Conservation (phyloP, 1,139 yeast genomes). For the Debaryomyces coudertii region DNA sequence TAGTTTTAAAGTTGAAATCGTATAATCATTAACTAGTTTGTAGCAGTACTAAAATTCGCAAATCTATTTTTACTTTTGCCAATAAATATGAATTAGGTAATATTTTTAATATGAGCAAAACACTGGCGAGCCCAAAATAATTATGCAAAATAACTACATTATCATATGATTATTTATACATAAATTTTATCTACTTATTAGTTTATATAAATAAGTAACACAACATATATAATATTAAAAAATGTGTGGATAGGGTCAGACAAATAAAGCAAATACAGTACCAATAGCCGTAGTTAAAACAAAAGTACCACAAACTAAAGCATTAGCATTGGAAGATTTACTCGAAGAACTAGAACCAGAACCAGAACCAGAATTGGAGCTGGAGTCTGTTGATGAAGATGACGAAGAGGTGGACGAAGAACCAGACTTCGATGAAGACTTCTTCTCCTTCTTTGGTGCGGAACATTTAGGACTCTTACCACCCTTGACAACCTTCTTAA, state of each 20-base stretch:
- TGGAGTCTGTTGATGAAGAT: constrained; percentile 12
- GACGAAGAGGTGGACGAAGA: constrained; percentile 14
- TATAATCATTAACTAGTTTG: neutral
- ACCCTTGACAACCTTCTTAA: constrained; percentile 37
- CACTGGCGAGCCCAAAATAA: neutral
- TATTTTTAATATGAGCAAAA: neutral
- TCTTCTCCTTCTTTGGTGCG: constrained; percentile 30
- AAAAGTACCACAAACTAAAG: constrained; percentile 8
- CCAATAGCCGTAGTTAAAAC: constrained; percentile 10
- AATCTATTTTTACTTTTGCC: neutral
- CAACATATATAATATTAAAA: neutral
- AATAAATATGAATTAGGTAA: constrained; percentile 5
- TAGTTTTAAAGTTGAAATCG: neutral
- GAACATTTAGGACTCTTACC: constrained; percentile 52
- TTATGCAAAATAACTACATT: neutral
- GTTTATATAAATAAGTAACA: neutral
- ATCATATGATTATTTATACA: neutral
- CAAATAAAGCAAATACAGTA: constrained; percentile 10
- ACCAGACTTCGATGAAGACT: constrained; percentile 23
- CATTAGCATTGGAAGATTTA: constrained; percentile 12
- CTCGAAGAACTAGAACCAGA: constrained; percentile 14
- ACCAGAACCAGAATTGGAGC: constrained; percentile 13
- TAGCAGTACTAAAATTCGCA: constrained; percentile 5
- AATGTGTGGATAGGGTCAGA: constrained; percentile 1
- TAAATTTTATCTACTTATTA: neutral